Percentiles rank a stretch among this genome's conserved stretches.
These are phyloP conservation scores for Citrus hindsii DNA, from an alignment of 345 rosid species.

Conservation along the genomic window DNA sequence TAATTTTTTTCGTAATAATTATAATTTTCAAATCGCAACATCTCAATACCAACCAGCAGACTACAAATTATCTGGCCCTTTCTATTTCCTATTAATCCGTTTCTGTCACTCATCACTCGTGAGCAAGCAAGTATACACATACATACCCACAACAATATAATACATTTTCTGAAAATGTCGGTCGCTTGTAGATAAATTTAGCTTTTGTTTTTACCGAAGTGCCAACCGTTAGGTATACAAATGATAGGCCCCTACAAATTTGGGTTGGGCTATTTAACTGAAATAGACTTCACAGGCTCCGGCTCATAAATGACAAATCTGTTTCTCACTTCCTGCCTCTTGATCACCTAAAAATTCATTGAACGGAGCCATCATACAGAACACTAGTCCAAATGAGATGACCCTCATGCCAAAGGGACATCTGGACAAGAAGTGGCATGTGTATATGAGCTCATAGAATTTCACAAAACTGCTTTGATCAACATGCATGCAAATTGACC, in stretches of 20 bases:
- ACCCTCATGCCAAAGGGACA: background rate
- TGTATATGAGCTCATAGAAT: background rate
- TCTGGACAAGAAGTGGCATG: background rate
- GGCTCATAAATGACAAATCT: too few species aligned
- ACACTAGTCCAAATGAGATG: slow-evolving; percentile 2
- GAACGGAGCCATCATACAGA: background rate
- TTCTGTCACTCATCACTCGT: too few species aligned
- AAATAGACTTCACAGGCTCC: too few species aligned
- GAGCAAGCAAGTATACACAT: too few species aligned
- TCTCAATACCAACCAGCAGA: too few species aligned
- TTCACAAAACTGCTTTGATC: background rate
- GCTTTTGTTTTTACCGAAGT: background rate
- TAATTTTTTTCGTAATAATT: too few species aligned
- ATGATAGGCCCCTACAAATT: too few species aligned
- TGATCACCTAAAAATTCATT: slow-evolving; percentile 7
- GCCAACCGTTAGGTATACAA: background rate
- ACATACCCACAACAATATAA: too few species aligned
- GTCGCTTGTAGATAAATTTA: background rate
- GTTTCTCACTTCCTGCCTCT: background rate
- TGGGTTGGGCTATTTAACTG: too few species aligned
- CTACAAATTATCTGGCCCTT: too few species aligned
- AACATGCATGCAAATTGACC: background rate
- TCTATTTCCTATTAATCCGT: too few species aligned
- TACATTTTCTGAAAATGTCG: background rate
- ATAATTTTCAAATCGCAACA: too few species aligned